Percentiles rank a stretch among this genome's conserved stretches.
Evolutionary conservation across 306 rosid genomes (phyloP).

Genomic region (Sesbania bispinosa): DNA sequence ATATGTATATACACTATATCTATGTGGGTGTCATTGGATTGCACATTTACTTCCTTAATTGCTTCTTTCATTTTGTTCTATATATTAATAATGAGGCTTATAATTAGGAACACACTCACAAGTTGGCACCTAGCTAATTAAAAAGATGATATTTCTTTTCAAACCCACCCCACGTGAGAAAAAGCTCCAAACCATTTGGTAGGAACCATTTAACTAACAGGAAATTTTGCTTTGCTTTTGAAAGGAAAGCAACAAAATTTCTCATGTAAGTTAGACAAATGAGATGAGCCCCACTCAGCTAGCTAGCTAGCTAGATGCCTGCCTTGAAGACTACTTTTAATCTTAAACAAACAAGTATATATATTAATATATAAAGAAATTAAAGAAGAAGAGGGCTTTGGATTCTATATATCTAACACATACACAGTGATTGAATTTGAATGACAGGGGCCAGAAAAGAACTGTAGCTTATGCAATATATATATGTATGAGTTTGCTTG

Average conservation of each 20-base stretch:
- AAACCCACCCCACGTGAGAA: conserved; percentile 1
- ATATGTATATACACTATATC: too few relatives aligned
- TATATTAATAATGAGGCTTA: too few relatives aligned
- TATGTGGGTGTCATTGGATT: too few relatives aligned
- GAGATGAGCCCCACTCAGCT: conserved; percentile 15
- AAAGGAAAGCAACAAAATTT: not conserved
- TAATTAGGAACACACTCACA: not conserved
- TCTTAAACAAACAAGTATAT: conserved; percentile 9
- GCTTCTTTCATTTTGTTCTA: not conserved
- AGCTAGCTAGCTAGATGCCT: not conserved
- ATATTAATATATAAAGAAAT: too few relatives aligned
- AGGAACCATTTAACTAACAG: not conserved
- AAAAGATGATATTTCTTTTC: conserved; percentile 2
- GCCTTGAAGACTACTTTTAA: too few relatives aligned
- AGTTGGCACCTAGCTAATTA: not conserved
- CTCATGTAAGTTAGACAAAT: not conserved
- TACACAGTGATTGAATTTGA: not conserved
- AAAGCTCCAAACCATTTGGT: not conserved
- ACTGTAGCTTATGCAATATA: conserved; percentile 24
- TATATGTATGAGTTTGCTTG: conserved; percentile 4
- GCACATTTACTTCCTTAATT: not conserved
- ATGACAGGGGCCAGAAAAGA: too few relatives aligned
- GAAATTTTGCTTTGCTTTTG: not conserved
- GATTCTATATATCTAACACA: conserved; percentile 30
- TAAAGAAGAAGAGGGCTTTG: too few relatives aligned